These are phyloP conservation scores for Cudoniella acicularis DNA, from an alignment of 495 filamentous ascomycete genomes.

Conservation along the genomic window DNA sequence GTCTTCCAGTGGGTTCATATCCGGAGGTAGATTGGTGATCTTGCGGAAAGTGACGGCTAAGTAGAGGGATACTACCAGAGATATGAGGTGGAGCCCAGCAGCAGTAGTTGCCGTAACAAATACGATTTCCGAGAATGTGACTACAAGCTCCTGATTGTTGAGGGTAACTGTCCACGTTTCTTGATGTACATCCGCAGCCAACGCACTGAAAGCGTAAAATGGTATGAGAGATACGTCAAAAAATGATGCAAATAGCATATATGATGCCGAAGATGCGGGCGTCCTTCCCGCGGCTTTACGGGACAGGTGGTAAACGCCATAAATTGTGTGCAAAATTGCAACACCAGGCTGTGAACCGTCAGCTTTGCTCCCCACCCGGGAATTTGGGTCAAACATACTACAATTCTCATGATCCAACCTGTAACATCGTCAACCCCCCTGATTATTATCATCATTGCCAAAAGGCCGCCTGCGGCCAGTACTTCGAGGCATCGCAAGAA, in stretches of 20 bases:
- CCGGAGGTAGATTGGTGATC: slow-evolving; percentile 75
- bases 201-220: slow-evolving; percentile 70
- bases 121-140: slow-evolving; percentile 55
- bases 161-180: slow-evolving; percentile 62
- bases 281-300: slow-evolving; percentile 63
- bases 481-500: slow-evolving; percentile 59
- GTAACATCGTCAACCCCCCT: slow-evolving; percentile 55
- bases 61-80: slow-evolving; percentile 64
- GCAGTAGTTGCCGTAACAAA: slow-evolving; percentile 60
- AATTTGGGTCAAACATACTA: too few species aligned
- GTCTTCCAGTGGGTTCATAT: slow-evolving; percentile 88
- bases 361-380: too few species aligned
- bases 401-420: slow-evolving; percentile 74
- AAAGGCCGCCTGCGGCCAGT: slow-evolving; percentile 62
- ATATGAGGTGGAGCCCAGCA: slow-evolving; percentile 65
- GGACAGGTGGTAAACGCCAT: slow-evolving; percentile 73
- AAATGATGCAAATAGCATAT: slow-evolving; percentile 73
- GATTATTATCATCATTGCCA: slow-evolving; percentile 71
- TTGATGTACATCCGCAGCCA: slow-evolving; percentile 49
- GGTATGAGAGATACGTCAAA: slow-evolving; percentile 70
- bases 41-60: slow-evolving; percentile 73
- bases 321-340: slow-evolving; percentile 64
- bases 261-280: slow-evolving; percentile 74
- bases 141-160: slow-evolving; percentile 35
- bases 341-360: slow-evolving; percentile 52